These are phyloP conservation scores for Sistotremastrum niveocremeum DNA, from an alignment of 768 basidiomycete species.

Conservation along the genomic window DNA sequence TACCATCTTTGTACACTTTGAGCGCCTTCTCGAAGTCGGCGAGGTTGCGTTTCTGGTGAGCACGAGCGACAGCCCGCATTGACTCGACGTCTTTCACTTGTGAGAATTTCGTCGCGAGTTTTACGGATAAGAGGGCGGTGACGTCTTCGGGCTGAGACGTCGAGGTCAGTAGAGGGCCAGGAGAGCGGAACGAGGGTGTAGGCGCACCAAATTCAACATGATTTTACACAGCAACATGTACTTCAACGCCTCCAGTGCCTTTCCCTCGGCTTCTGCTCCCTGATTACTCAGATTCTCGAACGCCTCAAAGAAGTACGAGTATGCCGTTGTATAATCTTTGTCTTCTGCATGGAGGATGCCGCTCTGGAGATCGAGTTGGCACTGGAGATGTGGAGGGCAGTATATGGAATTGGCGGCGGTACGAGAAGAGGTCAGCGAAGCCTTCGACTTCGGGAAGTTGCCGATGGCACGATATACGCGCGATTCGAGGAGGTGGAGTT, in stretches of 20 bases:
- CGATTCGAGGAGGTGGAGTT: constrained; percentile 90
- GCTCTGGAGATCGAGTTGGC: constrained; percentile 44
- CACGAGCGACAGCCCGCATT: constrained; percentile 88
- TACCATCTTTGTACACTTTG: constrained; percentile 71
- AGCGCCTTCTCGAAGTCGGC: constrained; percentile 82
- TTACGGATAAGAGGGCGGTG: constrained; percentile 69
- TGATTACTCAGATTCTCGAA: constrained; percentile 80
- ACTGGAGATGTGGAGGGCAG: constrained; percentile 61
- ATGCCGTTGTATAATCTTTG: constrained; percentile 93
- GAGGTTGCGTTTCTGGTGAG: constrained; percentile 84
- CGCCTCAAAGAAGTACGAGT: constrained; percentile 95
- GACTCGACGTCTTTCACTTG: constrained; percentile 84
- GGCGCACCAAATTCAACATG: constrained; percentile 83
- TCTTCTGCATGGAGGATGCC: constrained; percentile 92
- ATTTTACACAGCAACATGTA: constrained; percentile 98
- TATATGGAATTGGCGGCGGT: constrained; percentile 95
- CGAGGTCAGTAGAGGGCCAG: background rate
- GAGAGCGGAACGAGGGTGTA: background rate
- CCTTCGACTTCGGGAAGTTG: constrained; percentile 88
- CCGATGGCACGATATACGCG: constrained; percentile 80
- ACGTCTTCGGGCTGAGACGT: constrained; percentile 81
- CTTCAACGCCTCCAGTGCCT: constrained; percentile 76
- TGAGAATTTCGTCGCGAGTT: constrained; percentile 79
- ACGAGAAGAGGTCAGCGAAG: constrained; percentile 77
- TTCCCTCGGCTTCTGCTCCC: constrained; percentile 23